A percentile compares a stretch with the other conserved stretches of the same genome.
Conservation (phyloP, 352 stramenopile genomes). For the Globisporangium middletonii region DNA sequence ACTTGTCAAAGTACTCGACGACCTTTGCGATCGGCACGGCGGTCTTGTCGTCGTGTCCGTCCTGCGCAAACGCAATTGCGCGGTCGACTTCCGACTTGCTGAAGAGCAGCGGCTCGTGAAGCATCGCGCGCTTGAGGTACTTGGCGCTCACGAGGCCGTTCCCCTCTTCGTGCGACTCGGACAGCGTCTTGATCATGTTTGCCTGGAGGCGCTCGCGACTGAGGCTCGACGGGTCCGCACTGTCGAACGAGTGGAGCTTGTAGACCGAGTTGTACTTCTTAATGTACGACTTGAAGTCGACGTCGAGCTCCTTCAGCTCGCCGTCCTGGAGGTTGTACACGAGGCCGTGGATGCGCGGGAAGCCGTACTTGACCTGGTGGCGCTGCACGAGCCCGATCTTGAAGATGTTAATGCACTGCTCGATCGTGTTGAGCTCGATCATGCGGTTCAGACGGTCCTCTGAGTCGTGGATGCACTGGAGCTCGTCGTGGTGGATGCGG, state of each 20-base stretch:
- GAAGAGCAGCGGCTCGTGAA: slow-evolving; percentile 75
- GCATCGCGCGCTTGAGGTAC: slow-evolving; percentile 63
- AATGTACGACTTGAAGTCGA: slow-evolving; percentile 82
- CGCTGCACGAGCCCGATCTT: slow-evolving; percentile 87
- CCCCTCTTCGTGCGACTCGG: slow-evolving; percentile 62
- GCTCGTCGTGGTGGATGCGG: slow-evolving; percentile 86
- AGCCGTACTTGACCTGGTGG: slow-evolving; percentile 84
- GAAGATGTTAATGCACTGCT: slow-evolving; percentile 90
- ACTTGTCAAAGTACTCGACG: slow-evolving; percentile 12
- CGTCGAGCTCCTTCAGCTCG: slow-evolving; percentile 78
- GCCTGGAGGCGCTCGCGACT: slow-evolving; percentile 46
- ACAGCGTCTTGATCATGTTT: slow-evolving; percentile 67
- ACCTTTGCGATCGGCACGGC: slow-evolving; percentile 11
- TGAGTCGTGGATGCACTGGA: slow-evolving; percentile 72
- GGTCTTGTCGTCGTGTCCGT: slow-evolving; percentile 47
- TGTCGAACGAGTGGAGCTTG: slow-evolving; percentile 70
- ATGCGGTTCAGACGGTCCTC: slow-evolving; percentile 74
- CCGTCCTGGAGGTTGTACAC: slow-evolving; percentile 83
- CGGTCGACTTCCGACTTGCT: slow-evolving; percentile 64
- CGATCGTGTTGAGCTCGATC: slow-evolving; percentile 86
- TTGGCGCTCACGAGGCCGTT: slow-evolving; percentile 44
- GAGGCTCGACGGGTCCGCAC: slow-evolving; percentile 21
- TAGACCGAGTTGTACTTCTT: slow-evolving; percentile 77
- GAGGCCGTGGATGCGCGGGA: slow-evolving; percentile 85
- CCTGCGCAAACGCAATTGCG: slow-evolving; percentile 44